These are phyloP conservation scores for Papiliotrema nemorosa DNA, from an alignment of 1,284 basidiomycete species.

Conservation along the genomic window DNA sequence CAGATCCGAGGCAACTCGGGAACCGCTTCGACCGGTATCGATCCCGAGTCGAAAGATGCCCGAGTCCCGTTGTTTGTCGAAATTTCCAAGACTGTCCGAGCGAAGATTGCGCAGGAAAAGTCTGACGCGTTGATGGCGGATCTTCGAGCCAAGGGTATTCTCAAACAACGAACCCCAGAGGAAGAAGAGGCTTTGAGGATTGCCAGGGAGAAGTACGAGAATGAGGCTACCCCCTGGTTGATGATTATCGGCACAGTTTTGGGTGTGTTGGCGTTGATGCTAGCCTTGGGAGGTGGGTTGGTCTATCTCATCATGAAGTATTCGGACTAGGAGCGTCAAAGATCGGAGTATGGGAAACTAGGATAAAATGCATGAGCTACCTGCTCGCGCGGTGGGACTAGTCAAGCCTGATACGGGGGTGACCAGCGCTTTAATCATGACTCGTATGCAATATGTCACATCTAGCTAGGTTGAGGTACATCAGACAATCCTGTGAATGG, in stretches of 20 bases:
- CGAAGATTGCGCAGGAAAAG: slow-evolving; percentile 21
- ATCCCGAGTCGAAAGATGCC: slow-evolving; percentile 57
- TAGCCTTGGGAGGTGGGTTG: slow-evolving; percentile 18
- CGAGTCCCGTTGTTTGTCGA: slow-evolving; percentile 48
- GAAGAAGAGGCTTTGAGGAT: slow-evolving; percentile 10
- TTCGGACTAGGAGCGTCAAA: slow-evolving; percentile 11
- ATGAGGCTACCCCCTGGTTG: slow-evolving; percentile 14
- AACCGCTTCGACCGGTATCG: slow-evolving; percentile 41
- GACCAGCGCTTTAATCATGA: no score
- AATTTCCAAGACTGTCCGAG: slow-evolving; percentile 29
- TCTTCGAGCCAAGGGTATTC: slow-evolving; percentile 16
- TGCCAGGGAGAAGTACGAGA: background rate
- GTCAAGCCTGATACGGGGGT: no score
- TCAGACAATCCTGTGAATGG: no score
- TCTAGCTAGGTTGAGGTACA: no score
- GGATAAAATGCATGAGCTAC: no score
- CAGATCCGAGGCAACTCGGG: slow-evolving; percentile 46
- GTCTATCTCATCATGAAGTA: slow-evolving; percentile 26
- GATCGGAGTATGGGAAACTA: no score
- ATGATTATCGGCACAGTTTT: slow-evolving; percentile 21
- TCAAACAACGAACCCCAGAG: slow-evolving; percentile 12
- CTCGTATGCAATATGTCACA: no score
- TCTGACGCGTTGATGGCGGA: slow-evolving; percentile 9
- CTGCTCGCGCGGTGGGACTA: no score
- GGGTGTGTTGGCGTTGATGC: slow-evolving; percentile 28